These are phyloP conservation scores for Aspergillus sergii DNA, from an alignment of 2,329 filamentous ascomycete genomes.

Conservation along the genomic window DNA sequence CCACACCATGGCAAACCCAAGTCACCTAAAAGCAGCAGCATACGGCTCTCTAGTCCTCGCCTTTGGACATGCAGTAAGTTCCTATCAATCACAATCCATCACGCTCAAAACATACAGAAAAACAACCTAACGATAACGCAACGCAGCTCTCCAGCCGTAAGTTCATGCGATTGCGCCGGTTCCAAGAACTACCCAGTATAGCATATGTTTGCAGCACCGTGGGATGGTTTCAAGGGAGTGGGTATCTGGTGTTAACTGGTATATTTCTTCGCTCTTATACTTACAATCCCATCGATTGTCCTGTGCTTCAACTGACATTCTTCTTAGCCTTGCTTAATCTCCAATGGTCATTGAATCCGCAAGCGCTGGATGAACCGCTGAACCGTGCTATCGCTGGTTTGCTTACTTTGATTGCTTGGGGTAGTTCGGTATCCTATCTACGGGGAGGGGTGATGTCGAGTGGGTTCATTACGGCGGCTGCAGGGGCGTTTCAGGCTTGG, in stretches of 20 bases:
- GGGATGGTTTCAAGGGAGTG: conserved; percentile 7
- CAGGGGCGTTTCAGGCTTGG: not conserved
- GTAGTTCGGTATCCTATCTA: not conserved
- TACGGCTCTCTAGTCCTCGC: not conserved
- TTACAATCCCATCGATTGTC: not conserved
- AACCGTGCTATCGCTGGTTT: conserved; percentile 1
- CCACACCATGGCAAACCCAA: not conserved
- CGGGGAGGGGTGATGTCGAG: not conserved
- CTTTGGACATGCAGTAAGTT: not conserved
- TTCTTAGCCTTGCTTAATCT: not conserved
- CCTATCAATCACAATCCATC: not conserved
- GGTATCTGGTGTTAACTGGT: not conserved
- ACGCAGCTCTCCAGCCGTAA: not conserved
- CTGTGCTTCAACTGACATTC: not conserved
- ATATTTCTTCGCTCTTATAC: not conserved
- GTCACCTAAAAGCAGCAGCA: not conserved
- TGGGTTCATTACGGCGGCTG: not conserved
- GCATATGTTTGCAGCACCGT: not conserved
- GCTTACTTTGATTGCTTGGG: not conserved
- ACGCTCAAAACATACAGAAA: not conserved
- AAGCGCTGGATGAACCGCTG: not conserved
- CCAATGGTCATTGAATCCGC: not conserved
- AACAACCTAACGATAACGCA: not conserved
- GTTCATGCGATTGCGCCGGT: not conserved
- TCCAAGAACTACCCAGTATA: not conserved